A percentile compares a stretch with the other conserved stretches of the same genome.
phyloP scores from a whole-genome alignment of 2,329 filamentous ascomycete genomes.

The Rachicladosporium sp. region DNA sequence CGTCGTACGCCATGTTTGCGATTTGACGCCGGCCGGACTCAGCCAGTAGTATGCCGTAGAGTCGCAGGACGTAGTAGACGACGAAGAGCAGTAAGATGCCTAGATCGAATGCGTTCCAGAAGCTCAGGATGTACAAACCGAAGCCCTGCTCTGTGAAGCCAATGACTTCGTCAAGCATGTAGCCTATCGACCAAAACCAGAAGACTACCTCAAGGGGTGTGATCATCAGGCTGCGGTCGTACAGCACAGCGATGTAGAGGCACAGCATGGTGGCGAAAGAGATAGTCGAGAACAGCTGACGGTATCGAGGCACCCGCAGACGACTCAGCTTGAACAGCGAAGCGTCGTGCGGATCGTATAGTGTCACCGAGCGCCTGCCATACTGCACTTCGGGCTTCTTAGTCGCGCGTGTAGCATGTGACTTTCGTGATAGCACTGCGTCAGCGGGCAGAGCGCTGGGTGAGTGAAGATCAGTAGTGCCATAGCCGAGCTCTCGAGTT shows the following conservation, averaged over 20 bases:
- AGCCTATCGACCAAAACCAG: slow-evolving; percentile 96
- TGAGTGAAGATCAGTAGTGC: slow-evolving; percentile 21
- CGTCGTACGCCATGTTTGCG: slow-evolving; percentile 81
- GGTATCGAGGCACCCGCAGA: slow-evolving; percentile 79
- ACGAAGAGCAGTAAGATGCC: slow-evolving; percentile 78
- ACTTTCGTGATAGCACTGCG: slow-evolving; percentile 17
- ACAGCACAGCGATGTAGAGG: slow-evolving; percentile 72
- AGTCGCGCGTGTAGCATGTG: slow-evolving; percentile 10
- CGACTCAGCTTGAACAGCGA: slow-evolving; percentile 86
- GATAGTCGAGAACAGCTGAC: slow-evolving; percentile 77
- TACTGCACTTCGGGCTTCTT: slow-evolving; percentile 15
- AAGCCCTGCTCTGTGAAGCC: slow-evolving; percentile 96
- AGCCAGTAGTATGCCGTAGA: slow-evolving; percentile 75
- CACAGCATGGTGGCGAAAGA: slow-evolving; percentile 77
- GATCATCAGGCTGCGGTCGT: slow-evolving; percentile 63
- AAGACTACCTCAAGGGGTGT: slow-evolving; percentile 78
- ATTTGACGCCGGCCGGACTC: slow-evolving; percentile 56
- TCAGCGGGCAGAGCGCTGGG: slow-evolving; percentile 19
- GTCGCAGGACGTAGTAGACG: slow-evolving; percentile 77
- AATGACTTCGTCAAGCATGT: slow-evolving; percentile 92
- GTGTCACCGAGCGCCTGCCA: slow-evolving; percentile 58
- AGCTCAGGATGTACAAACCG: slow-evolving; percentile 91
- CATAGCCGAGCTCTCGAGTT: slow-evolving; percentile 24
- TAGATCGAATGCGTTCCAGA: slow-evolving; percentile 93
- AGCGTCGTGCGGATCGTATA: slow-evolving; percentile 84